Conservation (phyloP, 371 early-diverging fungal species). For the Mortierella sp. region DNA sequence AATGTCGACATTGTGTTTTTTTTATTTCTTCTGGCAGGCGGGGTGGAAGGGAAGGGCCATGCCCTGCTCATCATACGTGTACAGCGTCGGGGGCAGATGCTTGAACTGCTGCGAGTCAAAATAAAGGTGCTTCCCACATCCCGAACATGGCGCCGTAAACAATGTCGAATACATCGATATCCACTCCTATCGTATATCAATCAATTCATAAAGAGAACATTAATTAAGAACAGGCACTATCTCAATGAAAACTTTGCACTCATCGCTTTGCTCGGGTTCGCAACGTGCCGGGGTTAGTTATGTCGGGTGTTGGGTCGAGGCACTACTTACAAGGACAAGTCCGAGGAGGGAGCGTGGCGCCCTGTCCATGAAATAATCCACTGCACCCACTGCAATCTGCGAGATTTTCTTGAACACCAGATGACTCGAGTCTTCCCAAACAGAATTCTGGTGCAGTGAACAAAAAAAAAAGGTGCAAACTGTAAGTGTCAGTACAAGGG, state of each 20-base stretch:
- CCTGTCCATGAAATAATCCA: slow-evolving; percentile 36
- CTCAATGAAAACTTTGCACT: no score
- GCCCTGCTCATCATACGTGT: slow-evolving; percentile 29
- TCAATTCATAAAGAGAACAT: neutral
- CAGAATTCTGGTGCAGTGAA: slow-evolving; percentile 16
- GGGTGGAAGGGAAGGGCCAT: slow-evolving; percentile 36
- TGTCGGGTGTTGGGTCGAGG: no score
- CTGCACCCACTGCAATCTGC: slow-evolving; percentile 50
- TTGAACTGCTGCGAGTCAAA: slow-evolving; percentile 58
- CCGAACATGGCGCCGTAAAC: slow-evolving; percentile 43
- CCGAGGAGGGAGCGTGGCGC: slow-evolving; percentile 44
- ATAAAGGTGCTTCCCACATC: slow-evolving; percentile 48
- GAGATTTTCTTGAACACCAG: slow-evolving; percentile 55
- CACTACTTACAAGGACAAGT: slow-evolving; percentile 25
- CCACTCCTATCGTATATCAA: slow-evolving; percentile 39
- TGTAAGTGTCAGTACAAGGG: neutral
- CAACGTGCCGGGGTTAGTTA: neutral
- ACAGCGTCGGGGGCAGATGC: slow-evolving; percentile 49
- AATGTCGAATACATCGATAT: slow-evolving; percentile 38
- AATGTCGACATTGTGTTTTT: neutral
- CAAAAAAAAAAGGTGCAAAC: neutral
- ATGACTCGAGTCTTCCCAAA: slow-evolving; percentile 56
- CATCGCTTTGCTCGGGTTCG: neutral
- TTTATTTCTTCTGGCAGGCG: slow-evolving; percentile 10
- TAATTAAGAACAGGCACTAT: no score